These are phyloP conservation scores for Pyrenophora teres DNA, from an alignment of 2,329 filamentous ascomycete genomes.

Conservation along the genomic window DNA sequence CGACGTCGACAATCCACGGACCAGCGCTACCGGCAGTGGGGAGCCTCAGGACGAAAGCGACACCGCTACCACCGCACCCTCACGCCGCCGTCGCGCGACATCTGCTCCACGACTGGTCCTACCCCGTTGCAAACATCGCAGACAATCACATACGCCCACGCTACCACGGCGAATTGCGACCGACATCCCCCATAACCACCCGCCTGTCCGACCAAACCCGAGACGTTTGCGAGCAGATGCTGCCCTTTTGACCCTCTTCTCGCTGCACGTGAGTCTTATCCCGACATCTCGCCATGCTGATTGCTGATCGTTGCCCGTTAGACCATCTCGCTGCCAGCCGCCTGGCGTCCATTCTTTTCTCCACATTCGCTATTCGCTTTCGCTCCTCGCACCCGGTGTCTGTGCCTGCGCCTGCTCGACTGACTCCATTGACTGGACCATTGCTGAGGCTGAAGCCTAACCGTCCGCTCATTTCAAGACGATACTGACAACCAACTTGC, in stretches of 20 bases:
- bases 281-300: conserved; percentile 2
- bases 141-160: conserved; percentile 9
- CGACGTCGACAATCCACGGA: conserved; percentile 36
- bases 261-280: conserved; percentile 33
- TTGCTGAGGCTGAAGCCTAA: conserved; percentile 28
- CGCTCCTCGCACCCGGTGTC: conserved; percentile 19
- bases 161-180: conserved; percentile 13
- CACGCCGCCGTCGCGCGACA: conserved; percentile 18
- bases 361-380: conserved; percentile 36
- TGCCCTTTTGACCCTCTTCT: conserved; percentile 35
- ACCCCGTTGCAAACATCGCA: conserved; percentile 28
- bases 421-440: conserved; percentile 46
- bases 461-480: conserved; percentile 39
- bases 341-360: conserved; percentile 51
- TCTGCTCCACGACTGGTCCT: conserved; percentile 20
- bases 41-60: conserved; percentile 7
- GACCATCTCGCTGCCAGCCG: conserved; percentile 41
- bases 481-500: conserved; percentile 28
- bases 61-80: conserved; percentile 8
- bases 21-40: conserved; percentile 15
- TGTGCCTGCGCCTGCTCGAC: conserved; percentile 5
- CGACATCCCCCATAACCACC: conserved; percentile 16
- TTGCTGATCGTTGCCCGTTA: conserved; percentile 24
- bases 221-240: conserved; percentile 35
- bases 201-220: conserved; percentile 15